Percentiles rank a stretch among this genome's conserved stretches.
Evolutionary conservation across 2,329 filamentous ascomycete species (phyloP).

Genomic region (Apiospora aurea): DNA sequence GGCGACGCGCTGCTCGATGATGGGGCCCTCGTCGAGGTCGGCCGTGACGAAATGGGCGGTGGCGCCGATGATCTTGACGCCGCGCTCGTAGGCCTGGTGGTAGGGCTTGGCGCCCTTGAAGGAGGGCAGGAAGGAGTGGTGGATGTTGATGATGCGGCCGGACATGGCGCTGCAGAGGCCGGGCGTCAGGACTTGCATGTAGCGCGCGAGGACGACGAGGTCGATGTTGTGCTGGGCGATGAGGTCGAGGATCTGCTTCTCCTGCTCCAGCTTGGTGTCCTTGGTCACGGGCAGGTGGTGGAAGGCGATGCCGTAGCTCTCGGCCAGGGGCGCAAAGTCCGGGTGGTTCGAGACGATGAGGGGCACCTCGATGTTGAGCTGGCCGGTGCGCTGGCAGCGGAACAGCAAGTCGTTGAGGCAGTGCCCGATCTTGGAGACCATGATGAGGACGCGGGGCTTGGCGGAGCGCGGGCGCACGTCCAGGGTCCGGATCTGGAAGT

Average conservation of each 20-base stretch:
- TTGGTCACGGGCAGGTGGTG: slow-evolving; percentile 80
- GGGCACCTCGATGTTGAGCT: slow-evolving; percentile 78
- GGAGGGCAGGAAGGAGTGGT: slow-evolving; percentile 84
- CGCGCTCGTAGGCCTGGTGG: slow-evolving; percentile 85
- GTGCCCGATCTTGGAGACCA: slow-evolving; percentile 90
- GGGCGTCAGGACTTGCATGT: slow-evolving; percentile 87
- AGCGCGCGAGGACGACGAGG: slow-evolving; percentile 80
- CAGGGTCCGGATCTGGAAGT: slow-evolving; percentile 71
- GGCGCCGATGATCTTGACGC: slow-evolving; percentile 88
- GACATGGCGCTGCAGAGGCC: slow-evolving; percentile 79
- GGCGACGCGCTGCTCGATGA: slow-evolving; percentile 84
- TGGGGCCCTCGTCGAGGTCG: slow-evolving; percentile 85
- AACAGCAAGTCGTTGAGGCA: slow-evolving; percentile 86
- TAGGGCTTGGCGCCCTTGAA: slow-evolving; percentile 92
- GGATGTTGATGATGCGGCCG: slow-evolving; percentile 90
- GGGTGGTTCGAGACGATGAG: slow-evolving; percentile 84
- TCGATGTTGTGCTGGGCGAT: slow-evolving; percentile 74
- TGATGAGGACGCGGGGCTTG: slow-evolving; percentile 81
- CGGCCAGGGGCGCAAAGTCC: slow-evolving; percentile 73
- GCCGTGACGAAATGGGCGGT: slow-evolving; percentile 88
- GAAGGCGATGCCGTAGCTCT: slow-evolving; percentile 79
- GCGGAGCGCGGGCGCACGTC: slow-evolving; percentile 71
- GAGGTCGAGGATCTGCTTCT: slow-evolving; percentile 73
- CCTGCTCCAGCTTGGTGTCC: slow-evolving; percentile 79
- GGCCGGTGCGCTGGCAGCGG: slow-evolving; percentile 72